These are phyloP conservation scores for Pinguiococcus pyrenoidosus DNA, from an alignment of 108 stramenopile species.

Conservation along the genomic window DNA sequence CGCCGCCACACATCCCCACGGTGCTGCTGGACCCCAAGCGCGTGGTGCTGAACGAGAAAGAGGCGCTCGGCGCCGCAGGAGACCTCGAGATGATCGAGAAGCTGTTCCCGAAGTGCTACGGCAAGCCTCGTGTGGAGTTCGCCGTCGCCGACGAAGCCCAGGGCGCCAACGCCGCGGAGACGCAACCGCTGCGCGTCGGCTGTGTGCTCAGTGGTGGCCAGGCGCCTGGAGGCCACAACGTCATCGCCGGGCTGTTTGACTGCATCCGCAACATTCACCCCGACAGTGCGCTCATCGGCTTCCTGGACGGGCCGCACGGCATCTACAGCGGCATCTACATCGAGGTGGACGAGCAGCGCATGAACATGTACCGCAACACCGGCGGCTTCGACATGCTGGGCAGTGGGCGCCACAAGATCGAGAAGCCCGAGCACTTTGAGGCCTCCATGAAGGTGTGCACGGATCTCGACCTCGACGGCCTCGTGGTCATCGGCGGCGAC, in stretches of 20 bases:
- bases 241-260: conserved; percentile 29
- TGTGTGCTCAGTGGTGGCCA: conserved; percentile 33
- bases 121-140: conserved; percentile 28
- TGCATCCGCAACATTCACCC: neutral
- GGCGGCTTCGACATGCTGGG: conserved; percentile 34
- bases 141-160: conserved; percentile 4
- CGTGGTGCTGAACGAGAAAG: too few species aligned
- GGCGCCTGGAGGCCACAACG: conserved; percentile 35
- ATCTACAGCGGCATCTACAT: conserved; percentile 23
- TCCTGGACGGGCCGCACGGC: conserved; percentile 22
- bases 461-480: conserved; percentile 18
- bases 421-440: conserved; percentile 24
- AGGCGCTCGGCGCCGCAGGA: conserved; percentile 24
- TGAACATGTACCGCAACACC: conserved; percentile 30
- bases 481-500: conserved; percentile 30
- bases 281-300: neutral
- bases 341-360: conserved; percentile 11
- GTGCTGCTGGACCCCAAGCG: too few species aligned
- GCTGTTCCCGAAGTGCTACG: conserved; percentile 28
- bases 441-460: conserved; percentile 14
- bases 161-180: neutral
- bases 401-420: conserved; percentile 30
- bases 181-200: conserved; percentile 17
- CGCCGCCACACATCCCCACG: too few species aligned
- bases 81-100: conserved; percentile 24